A percentile compares a stretch with the other conserved stretches of the same genome.
phyloP scores from a whole-genome alignment of 208 protist genomes.

The Crithidia acanthocephali region DNA sequence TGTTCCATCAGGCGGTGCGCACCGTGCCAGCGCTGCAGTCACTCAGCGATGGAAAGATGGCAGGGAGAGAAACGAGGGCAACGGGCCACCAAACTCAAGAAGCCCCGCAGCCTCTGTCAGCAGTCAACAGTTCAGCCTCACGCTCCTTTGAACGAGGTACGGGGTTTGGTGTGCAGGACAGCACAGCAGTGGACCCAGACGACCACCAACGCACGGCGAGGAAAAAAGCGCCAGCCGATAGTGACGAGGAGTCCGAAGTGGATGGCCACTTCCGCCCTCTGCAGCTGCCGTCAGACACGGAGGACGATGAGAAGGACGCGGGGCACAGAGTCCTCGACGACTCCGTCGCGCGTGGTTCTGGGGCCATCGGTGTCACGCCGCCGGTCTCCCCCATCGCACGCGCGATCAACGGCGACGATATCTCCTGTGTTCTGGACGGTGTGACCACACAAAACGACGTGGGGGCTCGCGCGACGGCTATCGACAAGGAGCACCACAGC shows the following conservation, averaged over 20 bases:
- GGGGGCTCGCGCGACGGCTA: no score
- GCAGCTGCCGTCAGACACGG: no score
- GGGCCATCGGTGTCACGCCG: not conserved
- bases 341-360: not conserved
- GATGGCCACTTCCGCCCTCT: no score
- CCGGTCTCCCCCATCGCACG: slow-evolving; percentile 29
- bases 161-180: not conserved
- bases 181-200: no score
- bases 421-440: slow-evolving; percentile 20
- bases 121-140: not conserved
- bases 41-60: not conserved
- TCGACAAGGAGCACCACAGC: no score
- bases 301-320: no score
- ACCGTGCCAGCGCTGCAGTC: slow-evolving; percentile 35
- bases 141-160: not conserved
- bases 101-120: not conserved
- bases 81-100: not conserved
- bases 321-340: not conserved
- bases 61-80: not conserved
- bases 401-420: slow-evolving; percentile 1
- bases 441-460: no score
- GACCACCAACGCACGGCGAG: no score
- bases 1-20: slow-evolving; percentile 28
- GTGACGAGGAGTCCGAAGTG: no score
- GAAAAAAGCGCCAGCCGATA: no score